Evolutionary conservation across 352 stramenopile species (phyloP), one percentile per base, ranked within the genome.

Genomic region (Peronospora destructor): DNA sequence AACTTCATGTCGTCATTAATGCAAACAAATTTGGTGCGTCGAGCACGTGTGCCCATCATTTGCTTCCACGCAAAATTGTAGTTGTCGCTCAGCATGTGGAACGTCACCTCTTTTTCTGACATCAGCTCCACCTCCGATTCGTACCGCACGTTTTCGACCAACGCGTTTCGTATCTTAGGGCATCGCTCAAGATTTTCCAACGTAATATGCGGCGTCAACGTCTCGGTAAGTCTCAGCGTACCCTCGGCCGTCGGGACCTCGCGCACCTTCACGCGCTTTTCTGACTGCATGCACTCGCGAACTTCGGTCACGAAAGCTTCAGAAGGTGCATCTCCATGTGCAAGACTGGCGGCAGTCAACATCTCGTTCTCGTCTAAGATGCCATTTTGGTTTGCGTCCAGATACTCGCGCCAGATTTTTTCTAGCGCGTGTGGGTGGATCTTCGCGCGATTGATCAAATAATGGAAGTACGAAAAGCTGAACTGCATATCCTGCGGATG

Each of bases 1-100:
- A 78, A 71, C 53, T 95, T 79, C 81, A 98, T 96, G 68, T 98
- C 85, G 73, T 98, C 93, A 61, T 98, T 98, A 56, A 98, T 91
- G 61, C 92, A 98, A 17, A 98, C 87, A 53, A 98, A 98, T 73
- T 98, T 98, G 41, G 86, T 90, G 19, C 90, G 84, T 8, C 86
- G 71, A 39, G 82, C 83, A 32, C 93, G 83, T 41, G 95, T 94
- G 49, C 82, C 87, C 53, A 98, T 82, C 64, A 98, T 87, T 69
- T 97, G 84, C 47, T 84, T 84, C 73, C 83, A 89, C 32, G 91
- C 94, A 37, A 85, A 83, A 12, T 78, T 74, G 54, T 84, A 92
- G 62, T 97, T 85, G 51, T 98, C 91, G 37, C 75, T 88, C 17
- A 98, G 66, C 93, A 98, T 98, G 66, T 98, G 80, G 69, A 97